Conservation (phyloP, 768 basidiomycete species). For the Clitopilus hobsonii region DNA sequence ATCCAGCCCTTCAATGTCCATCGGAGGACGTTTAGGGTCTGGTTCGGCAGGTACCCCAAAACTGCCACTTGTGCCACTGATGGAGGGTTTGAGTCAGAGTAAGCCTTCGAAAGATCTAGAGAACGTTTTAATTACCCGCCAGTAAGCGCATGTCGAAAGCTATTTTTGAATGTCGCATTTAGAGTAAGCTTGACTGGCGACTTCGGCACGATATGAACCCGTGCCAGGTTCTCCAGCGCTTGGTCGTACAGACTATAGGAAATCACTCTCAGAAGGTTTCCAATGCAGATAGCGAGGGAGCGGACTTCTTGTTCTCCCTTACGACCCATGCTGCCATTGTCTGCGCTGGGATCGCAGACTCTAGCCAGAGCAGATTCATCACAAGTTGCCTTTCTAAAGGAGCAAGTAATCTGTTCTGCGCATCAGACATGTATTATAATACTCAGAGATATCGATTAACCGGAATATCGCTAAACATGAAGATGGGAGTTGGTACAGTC, state of each 20-base stretch:
- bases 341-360: conserved; percentile 59
- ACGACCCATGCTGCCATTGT: conserved; percentile 78
- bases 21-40: conserved; percentile 54
- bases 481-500: conserved; percentile 81
- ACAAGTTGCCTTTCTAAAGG: conserved; percentile 81
- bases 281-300: conserved; percentile 1
- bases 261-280: neutral
- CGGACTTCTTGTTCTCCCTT: conserved; percentile 67
- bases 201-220: conserved; percentile 65
- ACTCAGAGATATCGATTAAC: conserved; percentile 31
- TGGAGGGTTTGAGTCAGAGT: neutral
- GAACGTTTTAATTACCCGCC: conserved; percentile 59
- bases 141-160: conserved; percentile 78
- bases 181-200: conserved; percentile 59
- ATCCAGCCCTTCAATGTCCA: conserved; percentile 62
- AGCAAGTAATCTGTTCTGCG: conserved; percentile 54
- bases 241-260: conserved; percentile 62
- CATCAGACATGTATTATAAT: conserved; percentile 6
- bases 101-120: neutral
- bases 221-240: conserved; percentile 57
- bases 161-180: conserved; percentile 72
- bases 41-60: conserved; percentile 76
- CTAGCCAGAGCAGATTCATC: conserved; percentile 88
- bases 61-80: conserved; percentile 70
- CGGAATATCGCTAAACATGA: conserved; percentile 89